Conservation (phyloP, 345 rosid species). For the Excoecaria agallocha region DNA sequence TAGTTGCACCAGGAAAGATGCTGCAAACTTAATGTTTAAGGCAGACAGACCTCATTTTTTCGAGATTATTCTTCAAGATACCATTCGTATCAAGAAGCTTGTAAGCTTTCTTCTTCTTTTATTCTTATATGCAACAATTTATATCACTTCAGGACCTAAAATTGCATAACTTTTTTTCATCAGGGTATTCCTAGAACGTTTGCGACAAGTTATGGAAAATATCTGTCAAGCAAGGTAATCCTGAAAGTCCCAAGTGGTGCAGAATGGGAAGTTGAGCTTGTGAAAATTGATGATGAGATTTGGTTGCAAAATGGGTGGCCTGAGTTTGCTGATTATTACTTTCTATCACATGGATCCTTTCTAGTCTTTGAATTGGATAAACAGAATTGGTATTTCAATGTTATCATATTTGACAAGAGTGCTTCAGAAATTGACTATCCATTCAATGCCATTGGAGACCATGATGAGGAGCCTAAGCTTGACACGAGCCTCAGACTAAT, state of each 20-base stretch:
- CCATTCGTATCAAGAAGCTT: neutral
- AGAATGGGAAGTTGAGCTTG: slow-evolving; percentile 29
- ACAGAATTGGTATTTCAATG: slow-evolving; percentile 19
- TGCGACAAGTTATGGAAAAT: slow-evolving; percentile 18
- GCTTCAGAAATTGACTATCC: slow-evolving; percentile 30
- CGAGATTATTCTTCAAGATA: slow-evolving; percentile 5
- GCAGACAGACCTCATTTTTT: neutral
- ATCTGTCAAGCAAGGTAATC: neutral
- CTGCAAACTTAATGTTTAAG: too few relatives aligned
- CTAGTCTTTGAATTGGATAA: slow-evolving; percentile 26
- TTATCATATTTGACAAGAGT: slow-evolving; percentile 15
- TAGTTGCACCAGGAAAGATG: too few relatives aligned
- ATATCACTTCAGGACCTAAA: too few relatives aligned
- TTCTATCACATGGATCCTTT: slow-evolving; percentile 18
- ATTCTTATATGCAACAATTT: too few relatives aligned
- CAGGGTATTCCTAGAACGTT: slow-evolving; percentile 35
- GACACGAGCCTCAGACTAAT: neutral
- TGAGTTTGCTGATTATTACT: slow-evolving; percentile 25
- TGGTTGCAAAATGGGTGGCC: slow-evolving; percentile 31
- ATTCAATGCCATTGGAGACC: neutral
- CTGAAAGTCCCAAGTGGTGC: slow-evolving; percentile 28
- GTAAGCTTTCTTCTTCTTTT: neutral
- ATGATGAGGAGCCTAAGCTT: neutral
- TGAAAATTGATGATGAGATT: slow-evolving; percentile 12
- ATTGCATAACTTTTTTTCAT: neutral